Conservation (phyloP, 768 basidiomycete species). For the Gymnopilus junonius region DNA sequence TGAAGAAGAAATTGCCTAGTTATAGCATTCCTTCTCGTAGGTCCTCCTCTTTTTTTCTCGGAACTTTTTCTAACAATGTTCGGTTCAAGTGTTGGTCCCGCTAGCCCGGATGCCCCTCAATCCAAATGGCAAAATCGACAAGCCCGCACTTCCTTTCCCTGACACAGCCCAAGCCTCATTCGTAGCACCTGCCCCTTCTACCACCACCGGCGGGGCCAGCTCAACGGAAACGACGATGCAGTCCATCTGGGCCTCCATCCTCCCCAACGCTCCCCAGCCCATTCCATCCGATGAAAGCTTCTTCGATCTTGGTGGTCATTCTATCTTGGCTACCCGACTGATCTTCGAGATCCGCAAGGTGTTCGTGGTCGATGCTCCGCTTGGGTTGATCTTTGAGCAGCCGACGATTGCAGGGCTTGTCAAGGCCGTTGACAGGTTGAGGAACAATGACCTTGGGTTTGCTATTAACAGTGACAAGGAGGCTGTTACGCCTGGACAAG, state of each 20-base stretch:
- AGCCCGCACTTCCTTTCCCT: slow-evolving; percentile 97
- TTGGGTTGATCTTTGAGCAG: slow-evolving; percentile 89
- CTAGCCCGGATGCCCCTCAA: slow-evolving; percentile 95
- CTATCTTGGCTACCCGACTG: slow-evolving; percentile 95
- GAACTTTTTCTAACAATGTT: slow-evolving; percentile 2
- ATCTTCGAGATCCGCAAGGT: slow-evolving; percentile 95
- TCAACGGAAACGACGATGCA: slow-evolving; percentile 83
- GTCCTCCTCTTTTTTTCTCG: slow-evolving; percentile 34
- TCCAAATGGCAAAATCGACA: slow-evolving; percentile 99
- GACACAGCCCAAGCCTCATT: slow-evolving; percentile 80
- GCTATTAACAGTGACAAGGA: slow-evolving; percentile 31
- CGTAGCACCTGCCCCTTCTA: slow-evolving; percentile 42
- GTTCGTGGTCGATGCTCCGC: slow-evolving; percentile 88
- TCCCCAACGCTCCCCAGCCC: slow-evolving; percentile 77
- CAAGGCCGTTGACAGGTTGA: slow-evolving; percentile 71
- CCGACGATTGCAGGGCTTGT: slow-evolving; percentile 86
- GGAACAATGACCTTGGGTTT: slow-evolving; percentile 83
- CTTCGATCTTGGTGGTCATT: slow-evolving; percentile 98
- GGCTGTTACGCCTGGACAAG: background rate
- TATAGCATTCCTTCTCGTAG: slow-evolving; percentile 91
- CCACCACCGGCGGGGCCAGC: slow-evolving; percentile 47
- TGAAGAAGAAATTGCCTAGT: slow-evolving; percentile 95
- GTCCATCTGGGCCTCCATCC: slow-evolving; percentile 81
- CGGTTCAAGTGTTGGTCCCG: slow-evolving; percentile 85
- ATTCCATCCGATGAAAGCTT: slow-evolving; percentile 93